Conservation (phyloP, 257 asterid genomes). For the Solanum medicagineum region DNA sequence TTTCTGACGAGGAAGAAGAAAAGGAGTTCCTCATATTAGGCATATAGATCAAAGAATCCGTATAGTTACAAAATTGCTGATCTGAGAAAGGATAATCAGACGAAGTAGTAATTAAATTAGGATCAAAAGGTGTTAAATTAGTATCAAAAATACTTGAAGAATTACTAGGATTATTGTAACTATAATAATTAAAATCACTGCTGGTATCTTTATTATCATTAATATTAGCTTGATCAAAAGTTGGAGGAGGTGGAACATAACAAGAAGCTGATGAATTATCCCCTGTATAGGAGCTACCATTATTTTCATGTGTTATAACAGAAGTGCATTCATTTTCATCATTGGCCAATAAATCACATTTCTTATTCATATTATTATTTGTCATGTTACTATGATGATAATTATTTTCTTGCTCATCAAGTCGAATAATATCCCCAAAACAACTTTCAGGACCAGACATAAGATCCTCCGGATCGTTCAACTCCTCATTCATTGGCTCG, state of each 20-base stretch:
- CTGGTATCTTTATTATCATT: neutral
- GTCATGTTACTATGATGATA: neutral
- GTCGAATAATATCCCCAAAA: neutral
- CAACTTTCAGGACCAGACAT: neutral
- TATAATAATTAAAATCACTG: neutral
- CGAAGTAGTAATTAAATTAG: neutral
- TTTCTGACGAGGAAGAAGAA: constrained; percentile 12
- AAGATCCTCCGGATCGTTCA: neutral
- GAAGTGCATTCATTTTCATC: constrained; percentile 18
- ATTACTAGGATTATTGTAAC: neutral
- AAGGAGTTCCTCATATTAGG: constrained; percentile 13
- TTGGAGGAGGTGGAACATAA: neutral
- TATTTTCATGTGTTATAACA: constrained; percentile 11
- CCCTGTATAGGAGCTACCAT: neutral
- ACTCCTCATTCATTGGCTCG: neutral
- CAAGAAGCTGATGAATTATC: constrained; percentile 11
- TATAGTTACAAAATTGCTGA: constrained; percentile 1
- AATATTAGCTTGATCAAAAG: constrained; percentile 1
- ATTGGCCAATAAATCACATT: neutral
- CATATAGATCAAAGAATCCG: constrained; percentile 7
- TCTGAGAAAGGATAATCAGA: constrained; percentile 1
- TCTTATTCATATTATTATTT: neutral
- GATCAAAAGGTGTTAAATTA: neutral
- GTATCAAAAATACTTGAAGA: neutral
- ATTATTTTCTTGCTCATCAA: neutral